phyloP scores from a whole-genome alignment of 441 rosid species.

The Bruguiera hainesii region DNA sequence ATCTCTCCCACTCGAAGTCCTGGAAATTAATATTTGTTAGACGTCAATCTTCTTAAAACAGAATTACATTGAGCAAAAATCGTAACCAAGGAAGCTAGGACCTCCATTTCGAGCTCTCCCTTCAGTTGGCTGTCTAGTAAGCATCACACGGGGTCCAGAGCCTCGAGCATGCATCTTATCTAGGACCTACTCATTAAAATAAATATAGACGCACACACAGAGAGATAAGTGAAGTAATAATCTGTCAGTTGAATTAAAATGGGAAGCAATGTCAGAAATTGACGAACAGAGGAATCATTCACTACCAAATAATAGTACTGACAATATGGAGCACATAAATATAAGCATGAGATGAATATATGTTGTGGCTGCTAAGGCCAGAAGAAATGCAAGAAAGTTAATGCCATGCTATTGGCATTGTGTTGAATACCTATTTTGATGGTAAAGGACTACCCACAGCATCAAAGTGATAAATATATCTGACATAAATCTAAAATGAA shows the following conservation, averaged over 20 bases:
- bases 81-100: conserved; percentile 22
- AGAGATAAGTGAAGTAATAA: not conserved
- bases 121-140: conserved; percentile 96
- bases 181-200: conserved; percentile 40
- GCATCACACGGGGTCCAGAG: conserved; percentile 80
- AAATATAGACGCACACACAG: not conserved
- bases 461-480: not conserved
- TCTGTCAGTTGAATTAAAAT: not conserved
- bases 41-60: not conserved
- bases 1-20: conserved; percentile 98
- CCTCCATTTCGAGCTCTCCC: conserved; percentile 98
- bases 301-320: not conserved
- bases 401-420: not conserved
- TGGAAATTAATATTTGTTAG: conserved; percentile 28
- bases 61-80: conserved; percentile 14
- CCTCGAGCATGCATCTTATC: conserved; percentile 95
- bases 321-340: not conserved
- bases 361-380: too few species aligned
- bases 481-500: conserved; percentile 9
- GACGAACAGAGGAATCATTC: not conserved
- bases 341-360: too few species aligned
- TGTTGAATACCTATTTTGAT: not conserved
- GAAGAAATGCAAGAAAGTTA: not conserved
- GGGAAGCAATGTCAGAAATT: not conserved
- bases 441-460: not conserved